Base-by-base conservation (phyloP, 768 basidiomycete species). In the Gymnopilus dilepis region DNA sequence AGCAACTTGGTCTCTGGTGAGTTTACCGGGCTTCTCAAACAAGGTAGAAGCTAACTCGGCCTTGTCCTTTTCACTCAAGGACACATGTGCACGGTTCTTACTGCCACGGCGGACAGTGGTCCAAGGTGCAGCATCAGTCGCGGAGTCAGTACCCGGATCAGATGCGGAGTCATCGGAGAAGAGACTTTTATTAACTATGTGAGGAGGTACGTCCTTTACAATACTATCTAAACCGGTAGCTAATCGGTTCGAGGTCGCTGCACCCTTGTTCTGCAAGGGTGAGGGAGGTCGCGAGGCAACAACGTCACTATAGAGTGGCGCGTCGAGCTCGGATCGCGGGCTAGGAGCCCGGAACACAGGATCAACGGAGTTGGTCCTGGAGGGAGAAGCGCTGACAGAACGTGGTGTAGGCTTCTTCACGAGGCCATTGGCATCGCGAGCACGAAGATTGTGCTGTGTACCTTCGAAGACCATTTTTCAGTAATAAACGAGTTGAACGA, bases 261-360 rank as follows among this genome's bases (percentile, higher is more conserved):
- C 24, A 13, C 3, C 42, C 15, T 28, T 45, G 31, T 19, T 7
- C 1, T 1, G 9, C 7, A 34, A 30, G 40, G 60, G 55, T 22
- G 55, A 31, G 7, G 56, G 47, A n/a, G 60, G 60, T 52, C 60
- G 40, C 47, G 55, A 51, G 15, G 45, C 37, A 7, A 21, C 48
- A n/a, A 61, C 60, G n/a, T 57, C 55, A 30, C 60, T 56, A 22
- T 61, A 61, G 6, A 56, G n/a, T 38, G 48, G 55, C 30, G 34
- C 3, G 55, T 47, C 37, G 13, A 37, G 17, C 38, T 55, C 54
- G 38, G 54, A 55, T 33, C 37, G 8, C 17, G 38, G 37, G 38
- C 54, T 38, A 3, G 33, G 54, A 30, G 54, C 38, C 37, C 54
- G 26, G 45, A 6, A 2, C 26, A 26, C 45, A 48, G 45, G 26